Conservation (phyloP, 2,329 filamentous ascomycete species). For the Chlorencoelia australis region DNA sequence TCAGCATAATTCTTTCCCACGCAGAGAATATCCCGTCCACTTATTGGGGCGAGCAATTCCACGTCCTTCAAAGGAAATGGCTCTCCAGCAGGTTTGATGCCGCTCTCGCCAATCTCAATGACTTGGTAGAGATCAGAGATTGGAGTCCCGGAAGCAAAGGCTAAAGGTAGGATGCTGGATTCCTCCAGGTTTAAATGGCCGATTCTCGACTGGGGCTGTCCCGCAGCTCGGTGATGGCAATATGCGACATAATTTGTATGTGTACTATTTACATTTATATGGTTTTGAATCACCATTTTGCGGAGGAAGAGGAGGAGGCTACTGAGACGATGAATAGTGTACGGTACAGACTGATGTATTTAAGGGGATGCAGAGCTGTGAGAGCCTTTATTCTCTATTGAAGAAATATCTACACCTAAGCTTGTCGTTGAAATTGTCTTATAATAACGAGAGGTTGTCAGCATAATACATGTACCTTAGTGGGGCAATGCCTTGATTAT, state of each 20-base stretch:
- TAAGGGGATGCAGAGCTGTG: no score
- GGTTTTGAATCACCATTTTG: no score
- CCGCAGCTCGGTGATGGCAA: conserved; percentile 14
- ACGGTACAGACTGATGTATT: no score
- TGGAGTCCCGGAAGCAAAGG: conserved; percentile 36
- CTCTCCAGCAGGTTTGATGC: conserved; percentile 29
- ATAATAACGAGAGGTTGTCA: no score
- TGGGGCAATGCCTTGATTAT: no score
- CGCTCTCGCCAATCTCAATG: conserved; percentile 35
- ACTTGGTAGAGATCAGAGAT: conserved; percentile 40
- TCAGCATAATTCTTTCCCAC: background rate
- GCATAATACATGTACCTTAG: no score
- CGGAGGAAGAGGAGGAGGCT: no score
- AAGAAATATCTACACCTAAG: no score
- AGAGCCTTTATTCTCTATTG: no score
- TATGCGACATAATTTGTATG: conserved; percentile 34
- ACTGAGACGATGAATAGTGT: no score
- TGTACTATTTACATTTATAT: no score
- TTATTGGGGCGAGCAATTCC: conserved; percentile 37
- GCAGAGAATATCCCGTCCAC: conserved; percentile 5
- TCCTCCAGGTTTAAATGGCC: conserved; percentile 32
- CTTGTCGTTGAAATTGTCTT: no score
- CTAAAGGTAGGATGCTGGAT: conserved; percentile 33
- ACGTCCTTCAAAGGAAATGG: conserved; percentile 28
- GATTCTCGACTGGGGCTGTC: conserved; percentile 27